Base-by-base conservation (phyloP, 768 basidiomycete species). In the Candolleomyces aberdarensis region DNA sequence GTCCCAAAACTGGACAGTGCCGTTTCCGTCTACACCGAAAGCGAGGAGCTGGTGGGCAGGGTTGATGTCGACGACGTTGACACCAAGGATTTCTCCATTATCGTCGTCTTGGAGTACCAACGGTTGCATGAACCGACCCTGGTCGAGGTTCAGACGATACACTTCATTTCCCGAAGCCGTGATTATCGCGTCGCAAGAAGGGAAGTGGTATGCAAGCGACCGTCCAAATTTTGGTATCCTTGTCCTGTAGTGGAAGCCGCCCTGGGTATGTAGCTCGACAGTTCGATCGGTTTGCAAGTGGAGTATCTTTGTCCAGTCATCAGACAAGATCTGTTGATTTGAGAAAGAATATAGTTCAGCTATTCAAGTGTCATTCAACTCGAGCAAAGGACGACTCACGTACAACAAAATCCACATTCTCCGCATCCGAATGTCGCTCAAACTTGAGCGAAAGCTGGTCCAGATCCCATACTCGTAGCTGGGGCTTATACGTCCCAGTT, bases 321-420 rank as follows among this genome's bases (percentile, higher is more conserved):
- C 54, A 10, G 58, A 63, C 4, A 51, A 47, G 26, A 50, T 60
- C 58, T 63, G 20, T 19, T 43, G 29, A 39, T 19, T 26, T 26
- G 26, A 26, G 26, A 26, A 26, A 26, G 26, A 26, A 29, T 29
- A 51, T 56, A 46, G 43, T n/a, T 40, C 20, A 41, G 29, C 7
- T 7, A 19, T 36, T 36, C 40, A 43, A 26, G 47, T 39, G 22
- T 50, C 19, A n/a, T 26, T 60, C 46, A 49, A 46, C 58, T 29
- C 53, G 39, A 20, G 26, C 53, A 60, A 62, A 63, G 36, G 36
- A 36, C 64, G 74, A 84, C 80, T 80, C 74, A 91, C 95, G 84
- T 78, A 97, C 95, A 80, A 89, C 83, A 76, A 99, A 99, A 72
- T 99, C 97, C 65, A 99, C 90, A 72, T 98, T 99, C 79, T 98